Evolutionary conservation across 345 rosid genomes (phyloP).

Genomic region (Ricinus communis): DNA sequence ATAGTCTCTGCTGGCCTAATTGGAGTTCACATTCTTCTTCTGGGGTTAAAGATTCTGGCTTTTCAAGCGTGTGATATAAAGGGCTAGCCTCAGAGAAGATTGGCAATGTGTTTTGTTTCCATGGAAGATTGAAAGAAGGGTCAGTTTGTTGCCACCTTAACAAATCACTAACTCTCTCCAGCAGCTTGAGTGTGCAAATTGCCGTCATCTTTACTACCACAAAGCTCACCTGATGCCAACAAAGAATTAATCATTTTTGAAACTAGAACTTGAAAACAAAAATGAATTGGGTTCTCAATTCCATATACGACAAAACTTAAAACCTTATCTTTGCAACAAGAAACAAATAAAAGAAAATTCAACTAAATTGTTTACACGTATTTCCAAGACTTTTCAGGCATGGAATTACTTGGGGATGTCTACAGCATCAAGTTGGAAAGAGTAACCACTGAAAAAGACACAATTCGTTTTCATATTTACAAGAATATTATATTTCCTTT

Average conservation of each 20-base stretch:
- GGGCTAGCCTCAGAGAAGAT: conserved; percentile 72
- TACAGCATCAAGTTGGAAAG: neutral
- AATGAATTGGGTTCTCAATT: no score
- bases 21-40: conserved; percentile 65
- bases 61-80: conserved; percentile 59
- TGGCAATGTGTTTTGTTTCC: conserved; percentile 66
- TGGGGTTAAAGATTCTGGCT: conserved; percentile 58
- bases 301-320: no score
- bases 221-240: conserved; percentile 59
- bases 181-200: conserved; percentile 61
- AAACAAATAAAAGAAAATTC: neutral
- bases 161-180: conserved; percentile 67
- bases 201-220: conserved; percentile 75
- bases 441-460: neutral
- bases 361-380: neutral
- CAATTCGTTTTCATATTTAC: neutral
- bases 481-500: neutral
- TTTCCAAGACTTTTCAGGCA: neutral
- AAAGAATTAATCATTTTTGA: neutral
- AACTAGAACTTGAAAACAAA: no score
- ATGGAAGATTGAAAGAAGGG: conserved; percentile 58
- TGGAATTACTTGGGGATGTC: neutral
- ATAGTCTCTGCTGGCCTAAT: conserved; percentile 48
- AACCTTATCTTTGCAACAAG: no score
- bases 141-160: conserved; percentile 76